Base-by-base conservation (phyloP, 2,329 filamentous ascomycete genomes). In the Elsinoe batatas region DNA sequence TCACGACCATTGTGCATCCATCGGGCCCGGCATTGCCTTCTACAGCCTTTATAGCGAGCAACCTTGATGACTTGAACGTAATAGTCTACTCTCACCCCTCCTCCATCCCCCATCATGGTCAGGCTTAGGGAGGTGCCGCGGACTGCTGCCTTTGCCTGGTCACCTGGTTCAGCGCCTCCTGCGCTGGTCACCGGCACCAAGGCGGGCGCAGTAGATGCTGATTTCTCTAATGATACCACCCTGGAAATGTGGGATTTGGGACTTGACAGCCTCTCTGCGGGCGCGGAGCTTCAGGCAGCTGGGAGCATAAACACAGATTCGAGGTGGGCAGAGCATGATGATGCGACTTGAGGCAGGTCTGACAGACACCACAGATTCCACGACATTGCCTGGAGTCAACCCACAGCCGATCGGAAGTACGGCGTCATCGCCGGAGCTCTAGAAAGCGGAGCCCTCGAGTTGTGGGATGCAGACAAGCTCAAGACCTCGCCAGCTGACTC, bases 141-240 rank as follows among this genome's bases (percentile, higher is more conserved):
- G 74, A 98, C 93, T 67, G 93, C 91, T 72, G 87, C 91, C 66
- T 98, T 98, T 72, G 89, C 93, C 68, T 98, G 93, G 91, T 95
- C 89, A 63, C 87, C 91, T 22, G 87, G 84, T 64, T 75, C 88
- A 51, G 80, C 81, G 37, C 82, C 84, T 63, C 90, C 91, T 64
- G 78, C 95, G 63, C 78, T 98, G 61, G 91, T 89, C 58, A 98
- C 93, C 26, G 93, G 93, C 65, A 98, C 93, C 46, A 85, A 91
- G 64, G 91, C 93, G 59, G 93, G 93, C 61, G 93, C 93, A 64
- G 90, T 98, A 40, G 90, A 95, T 72, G 91, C 88, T 64, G 91
- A 97, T 72, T 98, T 98, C 74, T 97, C 93, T 26, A 93, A 93
- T 71, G 91, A 97, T 71, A 96, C 90, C 61, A 91, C 91, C 74